Percentiles rank a stretch among this genome's conserved stretches.
phyloP scores from a whole-genome alignment of 352 stramenopile genomes.

The Phytophthora ramorum region DNA sequence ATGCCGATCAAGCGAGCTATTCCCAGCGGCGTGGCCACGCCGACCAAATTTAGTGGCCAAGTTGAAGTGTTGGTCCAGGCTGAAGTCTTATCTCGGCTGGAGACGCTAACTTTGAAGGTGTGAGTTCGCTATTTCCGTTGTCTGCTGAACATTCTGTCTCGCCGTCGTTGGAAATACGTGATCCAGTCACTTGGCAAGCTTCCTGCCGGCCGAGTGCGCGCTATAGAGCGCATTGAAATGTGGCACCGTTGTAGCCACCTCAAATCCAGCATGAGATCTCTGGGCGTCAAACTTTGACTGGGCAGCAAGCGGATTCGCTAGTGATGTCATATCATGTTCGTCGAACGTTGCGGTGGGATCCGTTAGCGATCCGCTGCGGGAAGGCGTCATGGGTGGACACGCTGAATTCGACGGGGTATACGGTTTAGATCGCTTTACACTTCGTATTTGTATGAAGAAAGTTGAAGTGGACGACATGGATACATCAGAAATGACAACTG shows the following conservation, averaged over 20 bases:
- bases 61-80: slow-evolving; percentile 20
- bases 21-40: slow-evolving; percentile 3
- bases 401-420: slow-evolving; percentile 13
- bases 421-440: background rate
- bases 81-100: slow-evolving; percentile 30
- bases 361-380: slow-evolving; percentile 21
- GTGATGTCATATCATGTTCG: slow-evolving; percentile 32
- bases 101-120: slow-evolving; percentile 21
- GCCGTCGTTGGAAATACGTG: background rate
- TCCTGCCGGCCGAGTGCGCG: slow-evolving; percentile 8
- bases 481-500: slow-evolving; percentile 7
- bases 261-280: slow-evolving; percentile 22
- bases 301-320: slow-evolving; percentile 22
- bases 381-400: background rate
- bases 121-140: slow-evolving; percentile 18
- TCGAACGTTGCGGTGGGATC: slow-evolving; percentile 31
- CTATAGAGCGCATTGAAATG: slow-evolving; percentile 20
- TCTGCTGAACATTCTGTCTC: background rate
- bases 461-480: slow-evolving; percentile 19
- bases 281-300: slow-evolving; percentile 2
- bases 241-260: slow-evolving; percentile 20
- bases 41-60: slow-evolving; percentile 28
- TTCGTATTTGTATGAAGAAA: background rate
- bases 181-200: background rate
- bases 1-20: slow-evolving; percentile 27